Conservation (phyloP, 1,139 yeast genomes). For the Pichia sp. region DNA sequence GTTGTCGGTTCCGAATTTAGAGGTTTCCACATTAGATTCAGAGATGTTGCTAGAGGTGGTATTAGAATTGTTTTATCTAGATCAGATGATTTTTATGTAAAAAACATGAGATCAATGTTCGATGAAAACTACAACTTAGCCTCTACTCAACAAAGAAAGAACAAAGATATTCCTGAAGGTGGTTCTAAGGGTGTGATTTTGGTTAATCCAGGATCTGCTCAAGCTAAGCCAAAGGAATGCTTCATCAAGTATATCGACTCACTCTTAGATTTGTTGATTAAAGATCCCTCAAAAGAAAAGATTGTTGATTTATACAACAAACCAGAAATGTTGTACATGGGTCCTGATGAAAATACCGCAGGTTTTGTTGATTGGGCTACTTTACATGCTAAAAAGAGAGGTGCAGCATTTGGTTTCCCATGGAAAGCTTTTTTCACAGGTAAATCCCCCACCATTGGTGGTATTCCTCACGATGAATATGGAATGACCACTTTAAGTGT, state of each 20-base stretch:
- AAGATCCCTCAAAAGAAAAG: slow-evolving; percentile 66
- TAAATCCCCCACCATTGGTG: slow-evolving; percentile 86
- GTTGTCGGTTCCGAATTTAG: slow-evolving; percentile 95
- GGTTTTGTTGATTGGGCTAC: slow-evolving; percentile 98
- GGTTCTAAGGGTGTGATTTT: slow-evolving; percentile 97
- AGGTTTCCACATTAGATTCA: slow-evolving; percentile 95
- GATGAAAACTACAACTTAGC: slow-evolving; percentile 97
- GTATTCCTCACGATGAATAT: slow-evolving; percentile 96
- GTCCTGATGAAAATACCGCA: slow-evolving; percentile 99
- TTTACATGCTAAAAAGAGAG: slow-evolving; percentile 83
- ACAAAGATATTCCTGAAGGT: slow-evolving; percentile 98
- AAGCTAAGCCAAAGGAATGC: slow-evolving; percentile 77
- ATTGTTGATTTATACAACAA: slow-evolving; percentile 80
- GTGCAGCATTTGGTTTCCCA: slow-evolving; percentile 90
- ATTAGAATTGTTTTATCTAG: slow-evolving; percentile 91
- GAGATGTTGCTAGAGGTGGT: slow-evolving; percentile 98
- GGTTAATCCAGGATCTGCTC: slow-evolving; percentile 75
- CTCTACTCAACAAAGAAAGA: slow-evolving; percentile 91
- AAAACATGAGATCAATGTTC: slow-evolving; percentile 82
- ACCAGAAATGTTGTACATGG: slow-evolving; percentile 90
- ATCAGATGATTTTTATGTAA: slow-evolving; percentile 77
- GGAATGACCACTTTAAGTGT: slow-evolving; percentile 98
- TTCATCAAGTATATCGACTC: slow-evolving; percentile 93
- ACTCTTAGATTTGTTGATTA: slow-evolving; percentile 77
- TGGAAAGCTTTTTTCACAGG: slow-evolving; percentile 99